phyloP scores from a whole-genome alignment of 2,329 filamentous ascomycete genomes.

The Paraconiothyrium sp. region DNA sequence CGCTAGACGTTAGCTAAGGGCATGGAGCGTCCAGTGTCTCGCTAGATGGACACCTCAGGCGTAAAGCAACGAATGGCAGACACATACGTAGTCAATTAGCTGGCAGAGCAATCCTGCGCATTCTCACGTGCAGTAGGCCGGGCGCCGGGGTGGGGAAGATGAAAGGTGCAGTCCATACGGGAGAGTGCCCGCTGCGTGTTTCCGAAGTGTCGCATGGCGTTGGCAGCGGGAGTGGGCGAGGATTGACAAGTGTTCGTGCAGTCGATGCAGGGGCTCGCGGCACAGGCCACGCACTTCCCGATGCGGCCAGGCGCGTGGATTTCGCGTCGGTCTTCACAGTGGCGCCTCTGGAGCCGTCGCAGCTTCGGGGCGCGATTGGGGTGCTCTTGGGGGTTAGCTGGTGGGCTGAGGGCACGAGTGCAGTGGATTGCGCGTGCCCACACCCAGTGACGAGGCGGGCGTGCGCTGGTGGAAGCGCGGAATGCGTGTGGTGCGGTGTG shows the following conservation, averaged over 20 bases:
- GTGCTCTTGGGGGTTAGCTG: too few species aligned
- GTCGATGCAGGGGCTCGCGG: slow-evolving; percentile 34
- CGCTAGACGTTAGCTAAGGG: slow-evolving; percentile 26
- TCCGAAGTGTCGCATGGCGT: slow-evolving; percentile 19
- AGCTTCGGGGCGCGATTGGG: background rate
- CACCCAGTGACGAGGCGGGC: background rate
- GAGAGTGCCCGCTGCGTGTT: slow-evolving; percentile 6
- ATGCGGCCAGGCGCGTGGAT: slow-evolving; percentile 21
- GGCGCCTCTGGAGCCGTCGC: background rate
- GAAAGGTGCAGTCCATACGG: slow-evolving; percentile 1
- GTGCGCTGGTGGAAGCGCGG: background rate
- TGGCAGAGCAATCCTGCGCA: slow-evolving; percentile 28
- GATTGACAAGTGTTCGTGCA: slow-evolving; percentile 42
- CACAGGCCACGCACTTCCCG: slow-evolving; percentile 21
- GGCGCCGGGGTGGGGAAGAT: slow-evolving; percentile 5
- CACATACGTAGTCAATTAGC: slow-evolving; percentile 15
- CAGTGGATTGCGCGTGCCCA: background rate
- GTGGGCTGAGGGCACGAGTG: background rate
- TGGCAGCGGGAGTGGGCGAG: slow-evolving; percentile 30
- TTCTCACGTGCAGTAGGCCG: slow-evolving; percentile 13
- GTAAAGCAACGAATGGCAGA: slow-evolving; percentile 33
- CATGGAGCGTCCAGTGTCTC: slow-evolving; percentile 24
- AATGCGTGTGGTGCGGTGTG: background rate
- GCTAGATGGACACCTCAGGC: slow-evolving; percentile 24
- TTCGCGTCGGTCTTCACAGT: slow-evolving; percentile 25